Conservation (phyloP, 1,139 yeast genomes). For the Magnusiomyces sp. region DNA sequence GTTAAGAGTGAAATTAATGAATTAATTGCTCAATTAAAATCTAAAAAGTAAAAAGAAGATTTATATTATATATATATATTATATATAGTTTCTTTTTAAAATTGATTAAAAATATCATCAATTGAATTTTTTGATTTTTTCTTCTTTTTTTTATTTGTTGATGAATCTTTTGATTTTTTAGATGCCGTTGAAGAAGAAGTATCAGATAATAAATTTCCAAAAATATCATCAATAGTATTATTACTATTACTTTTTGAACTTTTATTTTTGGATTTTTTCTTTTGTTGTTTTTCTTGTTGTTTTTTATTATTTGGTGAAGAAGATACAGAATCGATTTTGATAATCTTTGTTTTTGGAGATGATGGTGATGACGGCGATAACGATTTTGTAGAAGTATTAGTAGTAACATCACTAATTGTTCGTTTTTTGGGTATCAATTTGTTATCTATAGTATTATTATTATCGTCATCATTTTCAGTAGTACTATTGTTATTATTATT, state of each 20-base stretch:
- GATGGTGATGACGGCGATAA: no score
- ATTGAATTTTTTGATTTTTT: not conserved
- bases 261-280: not conserved
- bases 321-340: no score
- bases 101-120: not conserved
- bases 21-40: conserved; percentile 25
- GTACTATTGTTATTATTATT: no score
- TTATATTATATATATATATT: not conserved
- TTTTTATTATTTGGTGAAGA: not conserved
- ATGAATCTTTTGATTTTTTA: not conserved
- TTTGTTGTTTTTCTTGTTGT: not conserved
- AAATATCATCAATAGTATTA: conserved; percentile 15
- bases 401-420: no score
- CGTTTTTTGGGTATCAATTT: no score
- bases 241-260: no score
- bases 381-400: no score
- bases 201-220: no score
- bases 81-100: not conserved
- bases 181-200: no score
- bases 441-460: no score
- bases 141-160: not conserved
- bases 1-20: conserved; percentile 28
- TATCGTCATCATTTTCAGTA: no score
- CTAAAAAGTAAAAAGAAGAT: conserved; percentile 6
- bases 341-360: no score